A percentile compares a stretch with the other conserved stretches of the same genome.
Evolutionary conservation across 305 asterid genomes (phyloP).

Genomic region (Euphrasia arctica): DNA sequence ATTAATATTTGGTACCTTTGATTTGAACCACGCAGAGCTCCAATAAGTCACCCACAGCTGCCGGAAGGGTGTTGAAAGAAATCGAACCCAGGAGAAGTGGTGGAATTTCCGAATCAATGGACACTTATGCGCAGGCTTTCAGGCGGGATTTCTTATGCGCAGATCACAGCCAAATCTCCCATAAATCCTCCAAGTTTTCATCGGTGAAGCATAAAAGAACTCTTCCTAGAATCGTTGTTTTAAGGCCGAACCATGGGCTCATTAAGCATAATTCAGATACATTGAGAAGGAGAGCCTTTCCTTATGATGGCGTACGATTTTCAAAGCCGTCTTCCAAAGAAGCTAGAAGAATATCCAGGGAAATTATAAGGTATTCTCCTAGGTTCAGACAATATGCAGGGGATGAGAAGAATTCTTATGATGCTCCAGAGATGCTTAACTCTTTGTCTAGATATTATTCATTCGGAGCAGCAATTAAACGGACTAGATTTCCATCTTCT

Average conservation of each 20-base stretch:
- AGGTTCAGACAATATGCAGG: constrained; percentile 58
- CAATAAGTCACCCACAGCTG: constrained; percentile 35
- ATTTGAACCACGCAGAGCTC: constrained; percentile 40
- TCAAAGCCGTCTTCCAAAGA: constrained; percentile 47
- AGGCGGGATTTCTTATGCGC: background rate
- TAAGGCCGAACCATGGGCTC: constrained; percentile 65
- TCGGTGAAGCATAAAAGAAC: background rate
- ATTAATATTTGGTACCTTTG: background rate
- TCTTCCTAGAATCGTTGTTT: constrained; percentile 79
- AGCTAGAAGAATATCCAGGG: constrained; percentile 62
- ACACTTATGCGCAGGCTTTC: constrained; percentile 27
- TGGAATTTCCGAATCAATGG: constrained; percentile 78
- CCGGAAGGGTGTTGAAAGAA: constrained; percentile 61
- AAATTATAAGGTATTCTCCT: constrained; percentile 40
- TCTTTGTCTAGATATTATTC: constrained; percentile 43
- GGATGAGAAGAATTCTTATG: constrained; percentile 85
- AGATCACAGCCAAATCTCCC: constrained; percentile 24
- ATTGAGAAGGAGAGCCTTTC: constrained; percentile 34
- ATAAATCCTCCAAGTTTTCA: constrained; percentile 37
- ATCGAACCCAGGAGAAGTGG: constrained; percentile 53
- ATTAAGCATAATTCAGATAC: constrained; percentile 7
- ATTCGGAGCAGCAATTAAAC: constrained; percentile 56
- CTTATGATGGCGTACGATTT: constrained; percentile 31
- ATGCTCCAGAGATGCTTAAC: constrained; percentile 32
- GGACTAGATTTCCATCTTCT: constrained; percentile 35